Conservation (phyloP, 2,329 filamentous ascomycete genomes). For the Colletotrichum theobromicola region DNA sequence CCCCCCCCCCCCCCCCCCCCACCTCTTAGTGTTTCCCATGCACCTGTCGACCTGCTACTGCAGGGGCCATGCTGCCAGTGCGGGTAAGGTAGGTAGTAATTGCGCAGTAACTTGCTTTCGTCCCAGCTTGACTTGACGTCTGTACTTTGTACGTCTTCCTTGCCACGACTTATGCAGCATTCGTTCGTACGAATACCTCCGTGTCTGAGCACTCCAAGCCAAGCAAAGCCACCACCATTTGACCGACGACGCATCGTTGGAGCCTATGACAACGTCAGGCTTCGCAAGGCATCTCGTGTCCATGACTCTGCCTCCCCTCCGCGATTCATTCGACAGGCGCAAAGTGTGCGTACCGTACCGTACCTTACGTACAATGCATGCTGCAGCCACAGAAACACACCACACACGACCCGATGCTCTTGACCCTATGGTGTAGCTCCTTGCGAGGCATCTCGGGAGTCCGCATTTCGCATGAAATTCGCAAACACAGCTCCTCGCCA, state of each 20-base stretch:
- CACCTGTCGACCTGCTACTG: neutral
- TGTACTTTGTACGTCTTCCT: too few species aligned
- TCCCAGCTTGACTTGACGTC: neutral
- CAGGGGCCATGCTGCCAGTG: neutral
- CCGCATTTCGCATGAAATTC: neutral
- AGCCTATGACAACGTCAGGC: neutral
- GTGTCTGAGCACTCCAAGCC: neutral
- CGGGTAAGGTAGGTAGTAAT: too few species aligned
- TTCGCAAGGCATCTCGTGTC: neutral
- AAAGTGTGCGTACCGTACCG: too few species aligned
- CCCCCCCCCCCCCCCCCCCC: neutral
- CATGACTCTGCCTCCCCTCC: neutral
- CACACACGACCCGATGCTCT: neutral
- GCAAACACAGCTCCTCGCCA: neutral
- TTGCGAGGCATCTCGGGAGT: neutral
- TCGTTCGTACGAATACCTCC: neutral
- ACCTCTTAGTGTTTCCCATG: too few species aligned
- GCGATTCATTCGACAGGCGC: neutral
- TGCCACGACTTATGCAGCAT: neutral
- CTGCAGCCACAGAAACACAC: neutral
- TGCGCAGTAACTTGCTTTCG: neutral
- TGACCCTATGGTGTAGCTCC: neutral
- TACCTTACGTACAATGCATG: neutral
- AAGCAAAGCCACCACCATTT: neutral
- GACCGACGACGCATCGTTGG: neutral